Conservation (phyloP, 352 stramenopile genomes). For the Pythium phragmiticola region DNA sequence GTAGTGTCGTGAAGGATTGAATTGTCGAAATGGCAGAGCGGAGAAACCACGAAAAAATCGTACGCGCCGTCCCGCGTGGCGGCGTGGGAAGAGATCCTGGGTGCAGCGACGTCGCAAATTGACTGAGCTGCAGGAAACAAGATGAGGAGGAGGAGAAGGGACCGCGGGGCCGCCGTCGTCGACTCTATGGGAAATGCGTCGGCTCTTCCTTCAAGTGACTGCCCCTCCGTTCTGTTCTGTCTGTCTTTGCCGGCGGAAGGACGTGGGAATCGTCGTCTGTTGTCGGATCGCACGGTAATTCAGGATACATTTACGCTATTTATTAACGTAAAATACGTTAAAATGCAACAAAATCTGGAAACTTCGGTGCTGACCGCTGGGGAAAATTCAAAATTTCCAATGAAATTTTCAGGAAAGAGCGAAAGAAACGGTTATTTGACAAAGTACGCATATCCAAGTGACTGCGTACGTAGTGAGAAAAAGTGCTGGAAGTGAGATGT, state of each 20-base stretch:
- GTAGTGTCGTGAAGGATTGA: neutral
- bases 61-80: constrained; percentile 1
- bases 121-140: neutral
- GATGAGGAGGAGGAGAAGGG: neutral
- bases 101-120: neutral
- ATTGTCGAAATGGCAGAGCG: neutral
- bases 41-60: neutral
- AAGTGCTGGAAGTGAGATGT: too few species aligned
- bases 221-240: neutral
- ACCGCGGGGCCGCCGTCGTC: neutral
- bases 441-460: constrained; percentile 7
- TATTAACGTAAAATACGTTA: constrained; percentile 7
- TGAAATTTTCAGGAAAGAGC: constrained; percentile 2
- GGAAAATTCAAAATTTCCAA: neutral
- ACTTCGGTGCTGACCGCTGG: neutral
- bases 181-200: neutral
- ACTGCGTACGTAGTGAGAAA: constrained; percentile 11
- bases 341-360: neutral
- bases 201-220: constrained; percentile 27
- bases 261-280: neutral
- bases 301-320: neutral
- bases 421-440: neutral
- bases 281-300: neutral
- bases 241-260: constrained; percentile 13
- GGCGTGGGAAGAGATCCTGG: neutral